phyloP scores from a whole-genome alignment of 2,329 filamentous ascomycete genomes.

The Botrytis byssoidea region DNA sequence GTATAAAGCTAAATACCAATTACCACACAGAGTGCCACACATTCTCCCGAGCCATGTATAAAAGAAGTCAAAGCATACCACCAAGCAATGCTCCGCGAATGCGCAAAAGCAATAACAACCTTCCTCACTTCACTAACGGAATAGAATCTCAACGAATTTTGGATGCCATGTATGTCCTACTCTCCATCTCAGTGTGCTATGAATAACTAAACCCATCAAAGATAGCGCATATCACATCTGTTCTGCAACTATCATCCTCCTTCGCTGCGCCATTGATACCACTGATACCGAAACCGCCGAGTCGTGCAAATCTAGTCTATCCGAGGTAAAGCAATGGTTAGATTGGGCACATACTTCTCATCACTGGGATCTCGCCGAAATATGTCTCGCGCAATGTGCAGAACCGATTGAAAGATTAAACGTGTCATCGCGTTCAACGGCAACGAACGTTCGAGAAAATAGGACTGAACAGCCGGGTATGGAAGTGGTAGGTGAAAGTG shows the following conservation, averaged over 20 bases:
- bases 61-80: constrained; percentile 23
- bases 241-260: constrained; percentile 30
- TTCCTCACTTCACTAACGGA: constrained; percentile 17
- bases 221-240: constrained; percentile 38
- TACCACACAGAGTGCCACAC: background rate
- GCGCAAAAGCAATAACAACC: constrained; percentile 31
- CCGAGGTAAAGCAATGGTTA: constrained; percentile 23
- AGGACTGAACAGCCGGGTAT: background rate
- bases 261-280: constrained; percentile 31
- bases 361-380: constrained; percentile 31
- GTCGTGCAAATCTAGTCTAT: constrained; percentile 22
- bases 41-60: constrained; percentile 17
- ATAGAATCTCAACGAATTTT: constrained; percentile 3
- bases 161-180: constrained; percentile 5
- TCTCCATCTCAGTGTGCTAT: background rate
- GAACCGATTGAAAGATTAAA: background rate
- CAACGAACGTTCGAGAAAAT: too few relatives aligned
- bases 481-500: background rate
- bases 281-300: constrained; percentile 20
- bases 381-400: constrained; percentile 41
- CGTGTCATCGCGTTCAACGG: background rate
- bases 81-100: constrained; percentile 30
- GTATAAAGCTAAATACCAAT: background rate
- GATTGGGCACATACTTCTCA: constrained; percentile 31
- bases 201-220: constrained; percentile 2